A percentile compares a stretch with the other conserved stretches of the same genome.
Conservation (phyloP, 306 rosid genomes). For the Vigna radiata region DNA sequence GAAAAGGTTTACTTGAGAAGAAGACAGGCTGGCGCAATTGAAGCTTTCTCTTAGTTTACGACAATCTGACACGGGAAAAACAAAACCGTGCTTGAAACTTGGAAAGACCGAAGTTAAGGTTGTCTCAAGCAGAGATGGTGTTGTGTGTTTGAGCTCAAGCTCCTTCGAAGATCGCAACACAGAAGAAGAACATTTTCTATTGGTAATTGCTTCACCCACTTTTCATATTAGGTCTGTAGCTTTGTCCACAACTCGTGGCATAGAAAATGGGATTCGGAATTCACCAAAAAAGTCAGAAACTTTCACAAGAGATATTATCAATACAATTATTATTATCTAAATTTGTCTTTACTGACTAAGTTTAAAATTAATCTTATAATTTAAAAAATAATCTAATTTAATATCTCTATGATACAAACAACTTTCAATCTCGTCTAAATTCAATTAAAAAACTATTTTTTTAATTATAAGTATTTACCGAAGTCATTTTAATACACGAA, state of each 20-base stretch:
- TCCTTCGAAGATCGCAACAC: constrained; percentile 9
- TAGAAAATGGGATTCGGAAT: background rate
- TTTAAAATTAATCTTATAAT: too few relatives aligned
- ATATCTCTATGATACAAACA: too few relatives aligned
- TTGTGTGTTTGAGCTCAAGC: constrained; percentile 36
- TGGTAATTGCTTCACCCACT: constrained; percentile 33
- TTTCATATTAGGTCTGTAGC: background rate
- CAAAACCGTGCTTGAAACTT: background rate
- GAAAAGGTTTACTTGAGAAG: constrained; percentile 16
- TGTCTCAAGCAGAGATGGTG: background rate
- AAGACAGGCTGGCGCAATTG: background rate
- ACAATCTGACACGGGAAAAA: background rate
- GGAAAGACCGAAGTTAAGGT: constrained; percentile 12
- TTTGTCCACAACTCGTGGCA: background rate
- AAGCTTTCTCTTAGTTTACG: background rate
- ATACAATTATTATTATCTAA: background rate
- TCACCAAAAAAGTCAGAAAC: background rate
- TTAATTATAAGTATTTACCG: too few relatives aligned
- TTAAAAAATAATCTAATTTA: too few relatives aligned
- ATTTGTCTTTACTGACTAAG: too few relatives aligned
- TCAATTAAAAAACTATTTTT: too few relatives aligned
- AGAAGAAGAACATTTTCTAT: background rate
- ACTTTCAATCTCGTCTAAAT: too few relatives aligned
- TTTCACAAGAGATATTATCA: background rate
- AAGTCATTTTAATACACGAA: too few relatives aligned